Percentiles rank a stretch among this genome's conserved stretches.
phyloP scores from a whole-genome alignment of 257 asterid genomes.

The Anisodus acutangulus region DNA sequence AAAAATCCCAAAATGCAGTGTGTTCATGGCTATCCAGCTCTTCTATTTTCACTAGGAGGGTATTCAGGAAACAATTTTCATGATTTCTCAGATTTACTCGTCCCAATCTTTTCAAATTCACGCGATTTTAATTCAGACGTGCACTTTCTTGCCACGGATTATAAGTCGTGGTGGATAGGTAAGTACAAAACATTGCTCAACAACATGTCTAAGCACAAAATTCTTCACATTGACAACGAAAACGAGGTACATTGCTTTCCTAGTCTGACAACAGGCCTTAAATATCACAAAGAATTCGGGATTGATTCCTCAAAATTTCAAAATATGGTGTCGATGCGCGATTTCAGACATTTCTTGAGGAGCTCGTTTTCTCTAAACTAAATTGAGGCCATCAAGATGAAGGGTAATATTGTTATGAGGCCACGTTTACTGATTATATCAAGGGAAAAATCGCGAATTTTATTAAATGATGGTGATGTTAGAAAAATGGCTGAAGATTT shows the following conservation, averaged over 20 bases:
- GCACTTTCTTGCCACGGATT: conserved; percentile 59
- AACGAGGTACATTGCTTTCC: conserved; percentile 54
- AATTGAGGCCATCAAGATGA: conserved; percentile 31
- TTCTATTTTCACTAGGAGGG: conserved; percentile 71
- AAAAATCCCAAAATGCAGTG: conserved; percentile 47
- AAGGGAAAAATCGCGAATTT: conserved; percentile 51
- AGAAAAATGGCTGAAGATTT: conserved; percentile 42
- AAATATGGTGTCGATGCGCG: conserved; percentile 40
- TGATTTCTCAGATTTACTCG: conserved; percentile 62
- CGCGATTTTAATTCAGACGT: conserved; percentile 49
- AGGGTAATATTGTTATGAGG: conserved; percentile 22
- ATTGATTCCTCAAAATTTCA: conserved; percentile 40
- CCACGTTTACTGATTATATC: conserved; percentile 74
- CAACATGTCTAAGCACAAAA: conserved; percentile 46
- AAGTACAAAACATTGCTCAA: conserved; percentile 47
- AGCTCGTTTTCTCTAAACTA: conserved; percentile 54
- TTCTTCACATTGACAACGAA: conserved; percentile 53
- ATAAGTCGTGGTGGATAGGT: conserved; percentile 63
- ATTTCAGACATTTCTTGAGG: conserved; percentile 59
- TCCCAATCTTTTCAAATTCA: conserved; percentile 63
- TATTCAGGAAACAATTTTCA: conserved; percentile 72
- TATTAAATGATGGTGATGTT: conserved; percentile 50
- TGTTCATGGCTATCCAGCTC: conserved; percentile 52
- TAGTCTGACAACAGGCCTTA: conserved; percentile 53
- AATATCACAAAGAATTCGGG: conserved; percentile 50